Conservation (phyloP, 768 basidiomycete genomes). For the Astraeus odoratus region DNA sequence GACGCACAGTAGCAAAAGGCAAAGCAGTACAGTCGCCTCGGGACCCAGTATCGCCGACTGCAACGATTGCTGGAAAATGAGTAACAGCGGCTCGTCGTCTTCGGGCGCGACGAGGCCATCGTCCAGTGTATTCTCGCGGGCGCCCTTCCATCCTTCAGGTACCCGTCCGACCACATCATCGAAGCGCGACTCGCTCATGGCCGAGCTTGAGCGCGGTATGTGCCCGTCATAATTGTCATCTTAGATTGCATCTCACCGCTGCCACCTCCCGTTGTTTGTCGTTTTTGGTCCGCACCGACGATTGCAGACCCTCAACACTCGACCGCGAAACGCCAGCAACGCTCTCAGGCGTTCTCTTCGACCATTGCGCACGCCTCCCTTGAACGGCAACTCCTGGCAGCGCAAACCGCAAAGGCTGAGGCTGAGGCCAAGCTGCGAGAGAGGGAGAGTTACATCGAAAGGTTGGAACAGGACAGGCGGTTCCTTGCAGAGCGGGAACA, state of each 20-base stretch:
- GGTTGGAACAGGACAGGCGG: conserved; percentile 63
- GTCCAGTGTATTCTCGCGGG: conserved; percentile 1
- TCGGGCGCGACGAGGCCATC: conserved; percentile 10
- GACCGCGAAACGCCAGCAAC: conserved; percentile 60
- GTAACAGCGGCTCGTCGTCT: conserved; percentile 8
- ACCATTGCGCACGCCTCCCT: conserved; percentile 55
- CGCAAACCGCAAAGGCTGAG: conserved; percentile 55
- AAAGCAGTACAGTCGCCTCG: too few species aligned
- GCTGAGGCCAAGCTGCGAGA: conserved; percentile 64
- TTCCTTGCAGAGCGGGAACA: conserved; percentile 64
- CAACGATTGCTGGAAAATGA: conserved; percentile 6
- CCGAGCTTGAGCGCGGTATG: conserved; percentile 60
- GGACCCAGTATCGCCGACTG: too few species aligned
- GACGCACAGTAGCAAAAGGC: too few species aligned
- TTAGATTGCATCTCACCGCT: conserved; percentile 1
- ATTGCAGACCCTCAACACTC: conserved; percentile 56
- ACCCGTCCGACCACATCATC: conserved; percentile 29
- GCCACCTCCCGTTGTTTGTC: background rate
- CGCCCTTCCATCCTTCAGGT: conserved; percentile 1
- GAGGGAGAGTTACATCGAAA: conserved; percentile 53
- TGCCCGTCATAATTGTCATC: conserved; percentile 1
- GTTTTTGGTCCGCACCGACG: too few species aligned
- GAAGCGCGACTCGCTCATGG: conserved; percentile 61
- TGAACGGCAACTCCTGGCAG: conserved; percentile 59
- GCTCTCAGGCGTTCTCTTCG: conserved; percentile 53